Conservation (phyloP, 805 yeast species). For the Candida suzukii region DNA sequence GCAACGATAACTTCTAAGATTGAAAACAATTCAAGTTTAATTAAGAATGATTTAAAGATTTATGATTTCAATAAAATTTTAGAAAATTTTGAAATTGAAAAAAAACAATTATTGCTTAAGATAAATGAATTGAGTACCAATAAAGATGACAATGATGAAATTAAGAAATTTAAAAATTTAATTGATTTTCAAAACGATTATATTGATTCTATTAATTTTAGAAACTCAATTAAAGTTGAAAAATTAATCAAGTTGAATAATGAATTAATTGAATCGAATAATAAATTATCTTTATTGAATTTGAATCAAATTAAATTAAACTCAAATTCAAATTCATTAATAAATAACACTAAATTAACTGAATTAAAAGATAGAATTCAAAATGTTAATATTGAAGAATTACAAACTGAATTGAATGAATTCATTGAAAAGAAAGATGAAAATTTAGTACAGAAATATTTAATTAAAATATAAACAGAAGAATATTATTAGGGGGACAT, state of each 20-base stretch:
- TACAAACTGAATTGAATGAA: too few species aligned
- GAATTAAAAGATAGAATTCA: too few species aligned
- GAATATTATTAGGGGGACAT: too few species aligned
- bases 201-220: slow-evolving; percentile 14
- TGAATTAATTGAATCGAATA: slow-evolving; percentile 1
- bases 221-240: slow-evolving; percentile 4
- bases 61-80: slow-evolving; percentile 28
- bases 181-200: slow-evolving; percentile 19
- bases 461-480: too few species aligned
- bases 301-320: not conserved
- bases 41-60: slow-evolving; percentile 25
- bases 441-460: too few species aligned
- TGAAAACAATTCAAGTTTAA: slow-evolving; percentile 50
- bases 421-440: too few species aligned
- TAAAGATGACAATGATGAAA: not conserved
- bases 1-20: slow-evolving; percentile 73
- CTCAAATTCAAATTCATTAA: not conserved
- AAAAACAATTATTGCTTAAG: slow-evolving; percentile 10
- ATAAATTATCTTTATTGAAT: not conserved
- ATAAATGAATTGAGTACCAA: slow-evolving; percentile 9
- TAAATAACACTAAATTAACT: too few species aligned
- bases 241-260: slow-evolving; percentile 4
- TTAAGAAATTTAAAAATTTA: slow-evolving; percentile 15
- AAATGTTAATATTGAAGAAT: too few species aligned
- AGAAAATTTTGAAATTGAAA: slow-evolving; percentile 19